phyloP scores from a whole-genome alignment of 495 filamentous ascomycete species.

The Cryomyces minteri region DNA sequence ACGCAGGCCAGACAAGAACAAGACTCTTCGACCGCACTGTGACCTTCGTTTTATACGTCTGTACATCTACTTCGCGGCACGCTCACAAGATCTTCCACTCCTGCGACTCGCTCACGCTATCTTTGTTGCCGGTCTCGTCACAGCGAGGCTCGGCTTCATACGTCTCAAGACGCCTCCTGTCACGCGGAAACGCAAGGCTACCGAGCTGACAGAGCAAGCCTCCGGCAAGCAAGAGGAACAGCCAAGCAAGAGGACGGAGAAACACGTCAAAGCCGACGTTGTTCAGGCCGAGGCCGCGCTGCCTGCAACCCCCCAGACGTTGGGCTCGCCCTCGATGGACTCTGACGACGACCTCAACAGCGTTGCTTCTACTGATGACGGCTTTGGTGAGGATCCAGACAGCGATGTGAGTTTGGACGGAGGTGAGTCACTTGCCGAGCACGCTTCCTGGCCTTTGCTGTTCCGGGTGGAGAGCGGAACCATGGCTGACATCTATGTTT shows the following conservation, averaged over 20 bases:
- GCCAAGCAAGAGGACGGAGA: conserved; percentile 26
- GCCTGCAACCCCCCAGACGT: conserved; percentile 44
- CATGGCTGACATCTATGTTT: conserved; percentile 3
- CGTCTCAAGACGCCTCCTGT: conserved; percentile 41
- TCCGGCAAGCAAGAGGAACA: conserved; percentile 25
- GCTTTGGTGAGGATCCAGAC: conserved; percentile 47
- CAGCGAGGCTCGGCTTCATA: conserved; percentile 7
- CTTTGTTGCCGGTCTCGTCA: conserved; percentile 15
- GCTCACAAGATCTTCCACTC: no score
- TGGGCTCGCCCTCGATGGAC: conserved; percentile 56
- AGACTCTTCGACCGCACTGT: no score
- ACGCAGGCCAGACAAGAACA: no score
- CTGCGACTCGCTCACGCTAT: no score
- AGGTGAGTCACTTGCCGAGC: conserved; percentile 32
- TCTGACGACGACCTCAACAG: conserved; percentile 95
- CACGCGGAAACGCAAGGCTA: conserved; percentile 81
- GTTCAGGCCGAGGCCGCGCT: conserved; percentile 4
- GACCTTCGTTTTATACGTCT: no score
- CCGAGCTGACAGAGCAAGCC: conserved; percentile 23
- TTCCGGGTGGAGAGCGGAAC: conserved; percentile 2
- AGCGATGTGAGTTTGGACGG: conserved; percentile 61
- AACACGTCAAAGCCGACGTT: conserved; percentile 12
- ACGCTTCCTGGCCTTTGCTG: background rate
- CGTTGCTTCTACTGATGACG: conserved; percentile 58
- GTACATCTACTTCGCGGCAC: no score